Percentiles rank a stretch among this genome's conserved stretches.
Evolutionary conservation across 495 filamentous ascomycete species (phyloP).

Genomic region (Talaromyces wortmannii): DNA sequence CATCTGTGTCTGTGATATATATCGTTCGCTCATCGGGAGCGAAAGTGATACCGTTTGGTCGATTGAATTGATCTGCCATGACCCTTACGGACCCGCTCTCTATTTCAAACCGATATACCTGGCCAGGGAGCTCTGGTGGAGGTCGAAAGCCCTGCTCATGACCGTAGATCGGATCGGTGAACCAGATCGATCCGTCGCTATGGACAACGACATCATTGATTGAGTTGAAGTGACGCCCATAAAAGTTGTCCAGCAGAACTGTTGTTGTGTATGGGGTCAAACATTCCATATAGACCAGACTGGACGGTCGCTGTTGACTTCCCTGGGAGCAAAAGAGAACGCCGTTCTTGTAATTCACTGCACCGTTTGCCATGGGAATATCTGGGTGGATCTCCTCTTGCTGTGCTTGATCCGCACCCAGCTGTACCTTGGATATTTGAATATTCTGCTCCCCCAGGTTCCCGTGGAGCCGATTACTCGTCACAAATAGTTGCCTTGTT

Average conservation of each 20-base stretch:
- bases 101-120: conserved; percentile 49
- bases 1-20: conserved; percentile 47
- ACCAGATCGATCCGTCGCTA: conserved; percentile 42
- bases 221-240: conserved; percentile 39
- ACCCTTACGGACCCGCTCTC: conserved; percentile 34
- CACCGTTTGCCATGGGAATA: too few species aligned
- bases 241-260: conserved; percentile 30
- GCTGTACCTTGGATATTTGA: too few species aligned
- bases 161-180: conserved; percentile 49
- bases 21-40: conserved; percentile 33
- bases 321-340: too few species aligned
- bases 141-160: conserved; percentile 35
- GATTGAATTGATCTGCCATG: conserved; percentile 42
- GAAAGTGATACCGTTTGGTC: conserved; percentile 43
- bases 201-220: conserved; percentile 38
- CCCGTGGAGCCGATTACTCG: too few species aligned
- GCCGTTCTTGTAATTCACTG: too few species aligned
- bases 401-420: too few species aligned
- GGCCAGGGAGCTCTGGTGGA: conserved; percentile 32
- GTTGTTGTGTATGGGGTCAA: conserved; percentile 24
- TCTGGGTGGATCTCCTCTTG: too few species aligned
- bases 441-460: too few species aligned
- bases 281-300: conserved; percentile 23
- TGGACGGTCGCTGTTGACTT: too few species aligned
- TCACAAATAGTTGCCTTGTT: too few species aligned